phyloP scores from a whole-genome alignment of 78 protist genomes.

The Neovahlkampfia damariscottae region DNA sequence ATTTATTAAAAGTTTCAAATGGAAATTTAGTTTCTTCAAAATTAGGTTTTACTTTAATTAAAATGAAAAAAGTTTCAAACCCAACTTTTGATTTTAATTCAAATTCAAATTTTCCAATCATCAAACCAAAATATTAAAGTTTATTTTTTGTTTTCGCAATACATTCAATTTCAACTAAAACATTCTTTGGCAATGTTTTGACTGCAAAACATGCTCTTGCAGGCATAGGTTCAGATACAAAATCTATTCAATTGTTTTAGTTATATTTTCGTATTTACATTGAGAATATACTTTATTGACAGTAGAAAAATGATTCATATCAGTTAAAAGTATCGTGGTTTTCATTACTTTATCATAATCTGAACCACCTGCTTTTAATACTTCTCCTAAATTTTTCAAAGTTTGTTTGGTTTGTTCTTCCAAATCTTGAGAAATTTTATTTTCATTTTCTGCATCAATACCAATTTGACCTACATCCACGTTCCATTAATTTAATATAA shows the following conservation, averaged over 20 bases:
- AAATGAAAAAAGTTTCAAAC: no score
- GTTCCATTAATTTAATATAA: no score
- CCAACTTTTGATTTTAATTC: no score
- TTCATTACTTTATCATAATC: constrained; percentile 26
- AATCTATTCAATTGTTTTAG: no score
- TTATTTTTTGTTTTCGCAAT: no score
- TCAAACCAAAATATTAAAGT: no score
- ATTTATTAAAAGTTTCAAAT: no score
- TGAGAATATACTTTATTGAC: constrained; percentile 42
- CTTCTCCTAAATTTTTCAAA: constrained; percentile 24
- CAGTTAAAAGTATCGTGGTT: constrained; percentile 16
- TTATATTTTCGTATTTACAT: background rate
- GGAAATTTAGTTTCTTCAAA: no score
- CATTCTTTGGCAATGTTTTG: constrained; percentile 27
- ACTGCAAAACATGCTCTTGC: constrained; percentile 19
- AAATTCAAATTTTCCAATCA: no score
- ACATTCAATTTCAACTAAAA: constrained; percentile 22
- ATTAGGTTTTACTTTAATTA: no score
- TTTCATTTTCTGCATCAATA: background rate
- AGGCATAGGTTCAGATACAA: no score
- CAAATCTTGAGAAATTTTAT: background rate
- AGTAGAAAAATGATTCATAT: constrained; percentile 41
- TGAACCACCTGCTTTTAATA: constrained; percentile 36
- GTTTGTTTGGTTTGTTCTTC: constrained; percentile 17
- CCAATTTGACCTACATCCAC: background rate